Conservation (phyloP, 176 grass and related monocot genomes). For the Chloris gayana region DNA sequence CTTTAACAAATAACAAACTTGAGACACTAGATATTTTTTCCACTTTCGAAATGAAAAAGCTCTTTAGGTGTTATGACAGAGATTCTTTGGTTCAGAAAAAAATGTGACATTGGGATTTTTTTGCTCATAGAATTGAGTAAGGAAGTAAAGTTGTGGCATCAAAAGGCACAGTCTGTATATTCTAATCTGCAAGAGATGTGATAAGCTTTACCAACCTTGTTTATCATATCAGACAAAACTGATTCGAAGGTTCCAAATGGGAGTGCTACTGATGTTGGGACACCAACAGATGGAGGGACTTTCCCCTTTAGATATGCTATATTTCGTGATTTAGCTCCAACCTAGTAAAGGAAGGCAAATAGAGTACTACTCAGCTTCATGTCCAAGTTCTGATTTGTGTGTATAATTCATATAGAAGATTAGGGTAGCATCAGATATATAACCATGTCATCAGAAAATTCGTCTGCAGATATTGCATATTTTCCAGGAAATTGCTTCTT, state of each 20-base stretch:
- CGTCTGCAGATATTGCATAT: slow-evolving; percentile 93
- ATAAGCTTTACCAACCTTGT: slow-evolving; percentile 63
- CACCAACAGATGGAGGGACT: slow-evolving; percentile 82
- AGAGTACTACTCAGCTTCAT: neutral
- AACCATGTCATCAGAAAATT: slow-evolving; percentile 92
- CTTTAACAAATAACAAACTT: neutral
- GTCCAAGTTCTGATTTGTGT: neutral
- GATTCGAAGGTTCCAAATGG: slow-evolving; percentile 96
- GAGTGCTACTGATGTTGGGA: slow-evolving; percentile 94
- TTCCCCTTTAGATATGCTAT: slow-evolving; percentile 94
- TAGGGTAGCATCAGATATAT: neutral
- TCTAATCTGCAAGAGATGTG: neutral
- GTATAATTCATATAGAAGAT: neutral
- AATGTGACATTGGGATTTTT: neutral
- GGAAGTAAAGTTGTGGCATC: neutral
- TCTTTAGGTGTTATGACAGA: neutral
- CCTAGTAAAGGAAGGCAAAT: slow-evolving; percentile 42
- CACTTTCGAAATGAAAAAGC: neutral
- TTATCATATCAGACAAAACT: slow-evolving; percentile 75
- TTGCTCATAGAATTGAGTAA: neutral
- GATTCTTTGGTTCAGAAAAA: no score
- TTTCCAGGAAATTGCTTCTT: slow-evolving; percentile 89
- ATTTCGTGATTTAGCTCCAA: slow-evolving; percentile 96
- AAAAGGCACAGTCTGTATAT: neutral
- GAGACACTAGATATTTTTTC: neutral